phyloP scores from a whole-genome alignment of 352 stramenopile genomes.

The Stramenopiles sp. region DNA sequence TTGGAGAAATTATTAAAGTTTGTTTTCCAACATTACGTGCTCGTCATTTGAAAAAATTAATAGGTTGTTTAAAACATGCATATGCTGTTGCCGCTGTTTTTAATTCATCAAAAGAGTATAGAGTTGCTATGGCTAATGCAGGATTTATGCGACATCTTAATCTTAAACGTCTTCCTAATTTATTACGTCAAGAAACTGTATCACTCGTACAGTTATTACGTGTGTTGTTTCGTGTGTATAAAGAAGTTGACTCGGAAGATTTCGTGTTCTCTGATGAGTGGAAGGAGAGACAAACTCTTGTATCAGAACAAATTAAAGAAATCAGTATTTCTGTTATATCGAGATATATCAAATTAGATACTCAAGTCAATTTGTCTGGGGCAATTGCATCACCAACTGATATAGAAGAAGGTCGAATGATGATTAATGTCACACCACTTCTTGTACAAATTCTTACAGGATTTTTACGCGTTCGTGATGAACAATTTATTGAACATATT shows the following conservation, averaged over 20 bases:
- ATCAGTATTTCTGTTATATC: not conserved
- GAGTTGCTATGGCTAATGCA: not conserved
- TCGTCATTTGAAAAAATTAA: not conserved
- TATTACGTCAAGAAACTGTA: conserved; percentile 9
- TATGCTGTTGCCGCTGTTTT: conserved; percentile 9
- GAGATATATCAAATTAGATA: conserved; percentile 5
- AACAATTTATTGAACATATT: not conserved
- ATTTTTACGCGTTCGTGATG: not conserved
- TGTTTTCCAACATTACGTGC: not conserved
- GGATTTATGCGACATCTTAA: conserved; percentile 10
- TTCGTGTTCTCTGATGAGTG: not conserved
- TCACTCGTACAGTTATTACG: not conserved
- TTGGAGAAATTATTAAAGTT: not conserved
- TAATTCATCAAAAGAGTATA: conserved; percentile 1
- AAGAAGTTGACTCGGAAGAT: not conserved
- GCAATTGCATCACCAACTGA: not conserved
- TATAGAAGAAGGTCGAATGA: conserved; percentile 2
- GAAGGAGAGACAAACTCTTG: conserved; percentile 7
- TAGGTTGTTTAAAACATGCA: not conserved
- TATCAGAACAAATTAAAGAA: conserved; percentile 6
- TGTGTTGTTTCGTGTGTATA: conserved; percentile 3
- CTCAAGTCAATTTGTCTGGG: not conserved
- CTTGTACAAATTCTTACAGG: not conserved
- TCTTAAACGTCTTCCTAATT: conserved; percentile 9
- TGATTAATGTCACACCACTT: conserved; percentile 3